Evolutionary conservation across 192 early-diverging fungal species (phyloP), one percentile per base, ranked within the genome.

Genomic region (Kickxella alabastrina): DNA sequence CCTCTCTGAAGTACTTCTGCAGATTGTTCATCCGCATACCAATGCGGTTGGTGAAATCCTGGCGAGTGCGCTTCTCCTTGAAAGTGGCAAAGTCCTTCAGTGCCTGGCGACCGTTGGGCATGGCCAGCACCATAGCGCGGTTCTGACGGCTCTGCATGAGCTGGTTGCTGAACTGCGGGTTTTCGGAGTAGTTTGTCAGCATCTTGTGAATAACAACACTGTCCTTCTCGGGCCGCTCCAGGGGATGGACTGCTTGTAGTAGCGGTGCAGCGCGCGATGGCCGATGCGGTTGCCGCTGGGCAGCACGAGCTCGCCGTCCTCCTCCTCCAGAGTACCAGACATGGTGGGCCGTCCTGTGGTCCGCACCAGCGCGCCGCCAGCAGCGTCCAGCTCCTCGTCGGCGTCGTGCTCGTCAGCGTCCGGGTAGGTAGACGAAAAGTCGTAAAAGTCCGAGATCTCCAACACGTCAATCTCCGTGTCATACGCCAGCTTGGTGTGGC

Each of bases 401-500:
- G 65, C 70, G 21, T 75, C 62, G 27, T 68, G 57, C 14, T 74
- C 61, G 12, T 67, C 57, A 15, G 70, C 72, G 45, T 87, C 86
- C 10, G 89, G 85, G 59, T 92, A 94, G 4, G 87, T 89, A 2
- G 90, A 84, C 44, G 83, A 83, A 74, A 95, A 99, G 73, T 96
- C 93, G 74, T 99, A 99, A 76, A 87, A 99, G 55, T 97, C 94
- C 3, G 83, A 85, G 43, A 99, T 71, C 65, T 97, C 96, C 54
- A 88, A 77, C 47, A 87, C 82, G 55, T 99, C 95, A 4, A 85
- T 84, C 22, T 91, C 96, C 43, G 86, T 84, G 46, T 96, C 93
- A 62, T 97, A 96, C n/a, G 86, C 84, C 59, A 99, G 90, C 79
- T 91, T 96, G 64, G 89, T 91, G 68, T 98, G 97, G 18, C 92